These are phyloP conservation scores for Metschnikowia henanensis DNA, from an alignment of 805 yeast species.

Conservation along the genomic window DNA sequence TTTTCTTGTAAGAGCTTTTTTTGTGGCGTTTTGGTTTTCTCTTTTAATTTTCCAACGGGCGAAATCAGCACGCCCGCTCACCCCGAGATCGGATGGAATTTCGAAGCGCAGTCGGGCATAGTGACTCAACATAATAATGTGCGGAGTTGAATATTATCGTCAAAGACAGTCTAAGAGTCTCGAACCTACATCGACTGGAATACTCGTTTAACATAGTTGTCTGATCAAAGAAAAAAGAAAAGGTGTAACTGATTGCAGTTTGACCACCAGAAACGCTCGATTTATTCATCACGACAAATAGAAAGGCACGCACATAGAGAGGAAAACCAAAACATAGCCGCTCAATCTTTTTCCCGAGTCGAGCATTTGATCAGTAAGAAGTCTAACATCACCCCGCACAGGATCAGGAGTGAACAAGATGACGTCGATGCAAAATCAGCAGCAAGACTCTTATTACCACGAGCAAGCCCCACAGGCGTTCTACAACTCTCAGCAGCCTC, in stretches of 20 bases:
- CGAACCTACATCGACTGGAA: background rate
- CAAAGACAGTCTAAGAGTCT: background rate
- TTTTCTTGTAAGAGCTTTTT: no score
- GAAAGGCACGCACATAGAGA: no score
- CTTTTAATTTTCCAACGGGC: no score
- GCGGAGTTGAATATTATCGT: constrained; percentile 1
- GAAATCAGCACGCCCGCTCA: constrained; percentile 4
- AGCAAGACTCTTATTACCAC: constrained; percentile 25
- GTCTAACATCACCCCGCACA: no score
- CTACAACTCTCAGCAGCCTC: constrained; percentile 19
- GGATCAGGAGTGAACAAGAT: constrained; percentile 4
- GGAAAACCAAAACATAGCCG: no score
- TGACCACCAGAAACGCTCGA: no score
- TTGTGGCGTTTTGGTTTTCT: background rate
- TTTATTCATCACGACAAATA: no score
- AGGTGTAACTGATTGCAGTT: no score
- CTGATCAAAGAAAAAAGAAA: no score
- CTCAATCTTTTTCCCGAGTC: no score
- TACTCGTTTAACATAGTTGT: no score
- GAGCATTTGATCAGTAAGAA: no score
- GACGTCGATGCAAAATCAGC: constrained; percentile 23
- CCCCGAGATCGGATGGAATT: constrained; percentile 11
- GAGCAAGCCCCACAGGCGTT: constrained; percentile 21
- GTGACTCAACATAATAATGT: background rate
- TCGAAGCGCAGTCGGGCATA: constrained; percentile 4